phyloP scores from a whole-genome alignment of 345 rosid species.

The Nasturtium officinale region DNA sequence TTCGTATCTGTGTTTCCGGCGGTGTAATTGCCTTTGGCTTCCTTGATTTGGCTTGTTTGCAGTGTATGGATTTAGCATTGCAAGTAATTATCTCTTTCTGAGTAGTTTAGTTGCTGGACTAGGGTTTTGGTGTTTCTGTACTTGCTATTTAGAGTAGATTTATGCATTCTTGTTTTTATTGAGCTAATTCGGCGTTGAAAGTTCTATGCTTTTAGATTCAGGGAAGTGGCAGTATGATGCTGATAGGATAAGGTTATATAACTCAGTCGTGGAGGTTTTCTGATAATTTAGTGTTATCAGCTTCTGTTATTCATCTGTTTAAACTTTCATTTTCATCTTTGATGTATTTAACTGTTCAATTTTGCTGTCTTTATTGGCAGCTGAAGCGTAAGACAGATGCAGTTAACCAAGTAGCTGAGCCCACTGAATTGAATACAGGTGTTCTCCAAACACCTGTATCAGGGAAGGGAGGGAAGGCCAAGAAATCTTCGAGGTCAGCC shows the following conservation, averaged over 20 bases:
- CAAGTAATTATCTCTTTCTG: neutral
- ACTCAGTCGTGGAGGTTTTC: slow-evolving; percentile 6
- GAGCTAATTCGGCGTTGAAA: neutral
- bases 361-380: slow-evolving; percentile 47
- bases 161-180: neutral
- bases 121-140: slow-evolving; percentile 20
- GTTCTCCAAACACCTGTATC: slow-evolving; percentile 74
- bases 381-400: slow-evolving; percentile 77
- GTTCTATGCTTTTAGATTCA: slow-evolving; percentile 9
- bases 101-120: slow-evolving; percentile 30
- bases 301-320: slow-evolving; percentile 14
- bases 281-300: neutral
- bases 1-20: slow-evolving; percentile 44
- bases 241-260: slow-evolving; percentile 10
- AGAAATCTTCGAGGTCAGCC: slow-evolving; percentile 60
- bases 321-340: slow-evolving; percentile 9
- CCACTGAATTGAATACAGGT: slow-evolving; percentile 54
- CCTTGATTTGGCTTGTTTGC: slow-evolving; percentile 3
- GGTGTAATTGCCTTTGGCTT: neutral
- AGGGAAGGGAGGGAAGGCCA: slow-evolving; percentile 73
- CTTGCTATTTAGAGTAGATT: slow-evolving; percentile 26
- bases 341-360: slow-evolving; percentile 27
- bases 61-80: slow-evolving; percentile 37
- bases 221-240: slow-evolving; percentile 16
- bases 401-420: slow-evolving; percentile 58